These are phyloP conservation scores for Myxozyma nipponensis DNA, from an alignment of 805 yeast genomes.

Conservation along the genomic window DNA sequence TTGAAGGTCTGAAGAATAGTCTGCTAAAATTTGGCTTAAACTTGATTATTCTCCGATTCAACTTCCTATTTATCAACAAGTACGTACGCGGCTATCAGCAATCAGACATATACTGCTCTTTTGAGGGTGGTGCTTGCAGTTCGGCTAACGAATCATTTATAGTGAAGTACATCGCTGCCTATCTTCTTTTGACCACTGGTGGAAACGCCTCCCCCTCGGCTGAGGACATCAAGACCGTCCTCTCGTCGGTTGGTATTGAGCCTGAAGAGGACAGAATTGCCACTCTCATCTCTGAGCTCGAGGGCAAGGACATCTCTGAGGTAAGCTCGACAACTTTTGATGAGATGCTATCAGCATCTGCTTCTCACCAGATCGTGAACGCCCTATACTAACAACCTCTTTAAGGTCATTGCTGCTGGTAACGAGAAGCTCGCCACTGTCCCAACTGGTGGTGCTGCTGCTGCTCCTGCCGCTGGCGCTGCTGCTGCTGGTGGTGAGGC, in stretches of 20 bases:
- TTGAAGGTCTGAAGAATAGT: conserved; percentile 62
- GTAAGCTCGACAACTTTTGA: conserved; percentile 3
- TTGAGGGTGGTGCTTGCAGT: no score
- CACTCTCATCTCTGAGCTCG: conserved; percentile 75
- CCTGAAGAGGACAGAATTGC: conserved; percentile 85
- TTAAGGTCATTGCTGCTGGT: conserved; percentile 81
- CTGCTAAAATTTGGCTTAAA: conserved; percentile 67
- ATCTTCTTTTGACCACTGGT: conserved; percentile 95
- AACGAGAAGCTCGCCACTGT: conserved; percentile 93
- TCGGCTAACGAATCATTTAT: no score
- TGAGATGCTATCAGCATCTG: not conserved
- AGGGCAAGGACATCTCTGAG: conserved; percentile 87
- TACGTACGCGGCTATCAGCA: not conserved
- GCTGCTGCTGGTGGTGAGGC: conserved; percentile 68
- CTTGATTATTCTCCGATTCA: conserved; percentile 60
- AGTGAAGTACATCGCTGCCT: conserved; percentile 99
- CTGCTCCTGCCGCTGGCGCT: conserved; percentile 67
- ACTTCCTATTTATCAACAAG: conserved; percentile 5
- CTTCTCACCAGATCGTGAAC: no score
- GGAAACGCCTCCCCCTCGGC: conserved; percentile 94
- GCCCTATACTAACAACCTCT: no score
- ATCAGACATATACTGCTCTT: no score
- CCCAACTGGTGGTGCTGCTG: conserved; percentile 97
- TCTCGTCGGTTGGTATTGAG: conserved; percentile 94
- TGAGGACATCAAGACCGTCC: conserved; percentile 79